These are phyloP conservation scores for Pythium aquatile DNA, from an alignment of 352 stramenopile genomes.

Conservation along the genomic window DNA sequence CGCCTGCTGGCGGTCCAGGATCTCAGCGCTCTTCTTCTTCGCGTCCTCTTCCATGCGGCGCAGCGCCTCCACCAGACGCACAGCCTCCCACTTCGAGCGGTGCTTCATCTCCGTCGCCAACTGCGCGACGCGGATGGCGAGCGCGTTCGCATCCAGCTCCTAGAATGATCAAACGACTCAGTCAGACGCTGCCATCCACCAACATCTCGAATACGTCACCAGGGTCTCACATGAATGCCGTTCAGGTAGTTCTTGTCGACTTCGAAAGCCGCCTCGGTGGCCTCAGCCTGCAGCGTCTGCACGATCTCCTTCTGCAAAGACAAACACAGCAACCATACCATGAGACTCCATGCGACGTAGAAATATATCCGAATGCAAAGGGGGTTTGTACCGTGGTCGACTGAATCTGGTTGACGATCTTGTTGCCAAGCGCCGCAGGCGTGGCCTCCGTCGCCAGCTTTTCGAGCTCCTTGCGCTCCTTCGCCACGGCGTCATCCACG, in stretches of 20 bases:
- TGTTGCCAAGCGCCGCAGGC: conserved; percentile 37
- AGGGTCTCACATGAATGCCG: conserved; percentile 53
- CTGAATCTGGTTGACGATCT: conserved; percentile 68
- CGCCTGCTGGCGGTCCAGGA: conserved; percentile 61
- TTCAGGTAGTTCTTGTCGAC: conserved; percentile 77
- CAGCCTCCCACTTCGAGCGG: conserved; percentile 81
- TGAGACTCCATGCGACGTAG: background rate
- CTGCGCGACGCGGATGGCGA: conserved; percentile 78
- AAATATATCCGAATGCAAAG: background rate
- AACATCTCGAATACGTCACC: background rate
- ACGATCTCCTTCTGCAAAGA: conserved; percentile 54
- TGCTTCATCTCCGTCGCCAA: conserved; percentile 87
- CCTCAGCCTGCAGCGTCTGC: conserved; percentile 58
- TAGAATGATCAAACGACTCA: conserved; percentile 19
- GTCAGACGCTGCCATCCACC: background rate
- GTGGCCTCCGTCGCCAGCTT: conserved; percentile 53
- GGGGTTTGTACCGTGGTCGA: conserved; percentile 47
- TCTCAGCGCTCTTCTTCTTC: conserved; percentile 63
- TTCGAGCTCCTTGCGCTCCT: conserved; percentile 59
- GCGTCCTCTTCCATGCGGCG: conserved; percentile 77
- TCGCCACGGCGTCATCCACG: conserved; percentile 55
- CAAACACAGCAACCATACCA: conserved; percentile 6
- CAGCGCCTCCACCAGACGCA: conserved; percentile 69
- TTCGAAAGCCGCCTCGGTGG: conserved; percentile 49
- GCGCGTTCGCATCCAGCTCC: conserved; percentile 63